Evolutionary conservation across 106 monocot species (phyloP).

Genomic region (Dioscorea dumetorum): DNA sequence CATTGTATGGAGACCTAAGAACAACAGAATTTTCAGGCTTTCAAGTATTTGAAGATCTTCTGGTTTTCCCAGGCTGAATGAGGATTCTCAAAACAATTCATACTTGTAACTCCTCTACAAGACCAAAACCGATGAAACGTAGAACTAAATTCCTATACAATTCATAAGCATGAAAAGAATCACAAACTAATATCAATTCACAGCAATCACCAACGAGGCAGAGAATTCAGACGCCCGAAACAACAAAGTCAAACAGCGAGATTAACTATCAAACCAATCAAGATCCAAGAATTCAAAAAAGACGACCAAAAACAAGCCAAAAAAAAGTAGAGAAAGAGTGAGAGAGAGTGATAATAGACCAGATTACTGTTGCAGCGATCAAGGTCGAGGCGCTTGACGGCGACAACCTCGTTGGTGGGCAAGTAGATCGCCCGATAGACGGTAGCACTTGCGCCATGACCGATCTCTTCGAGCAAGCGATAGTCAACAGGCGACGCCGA

Average conservation of each 20-base stretch:
- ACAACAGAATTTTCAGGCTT: no score
- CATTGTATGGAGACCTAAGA: no score
- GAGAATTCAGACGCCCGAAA: no score
- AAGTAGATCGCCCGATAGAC: slow-evolving; percentile 64
- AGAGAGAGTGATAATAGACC: slow-evolving; percentile 28
- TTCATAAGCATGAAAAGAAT: no score
- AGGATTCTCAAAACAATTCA: no score
- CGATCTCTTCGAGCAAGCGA: slow-evolving; percentile 59
- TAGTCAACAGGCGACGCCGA: slow-evolving; percentile 66
- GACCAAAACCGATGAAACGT: no score
- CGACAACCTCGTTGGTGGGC: slow-evolving; percentile 58
- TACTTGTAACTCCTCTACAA: no score
- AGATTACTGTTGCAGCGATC: slow-evolving; percentile 58
- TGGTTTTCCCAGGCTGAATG: no score
- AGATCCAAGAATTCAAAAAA: neutral
- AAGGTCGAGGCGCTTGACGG: slow-evolving; percentile 80
- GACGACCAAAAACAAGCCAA: neutral
- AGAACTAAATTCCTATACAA: no score
- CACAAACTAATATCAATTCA: no score
- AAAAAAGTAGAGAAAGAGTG: neutral
- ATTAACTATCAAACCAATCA: neutral
- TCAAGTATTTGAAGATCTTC: no score
- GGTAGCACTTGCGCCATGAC: slow-evolving; percentile 71
- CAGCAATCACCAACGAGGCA: no score
- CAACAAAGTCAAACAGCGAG: neutral